Evolutionary conservation across 2,329 filamentous ascomycete genomes (phyloP), one percentile per base, ranked within the genome.

Genomic region (Calonectria ilicicola): DNA sequence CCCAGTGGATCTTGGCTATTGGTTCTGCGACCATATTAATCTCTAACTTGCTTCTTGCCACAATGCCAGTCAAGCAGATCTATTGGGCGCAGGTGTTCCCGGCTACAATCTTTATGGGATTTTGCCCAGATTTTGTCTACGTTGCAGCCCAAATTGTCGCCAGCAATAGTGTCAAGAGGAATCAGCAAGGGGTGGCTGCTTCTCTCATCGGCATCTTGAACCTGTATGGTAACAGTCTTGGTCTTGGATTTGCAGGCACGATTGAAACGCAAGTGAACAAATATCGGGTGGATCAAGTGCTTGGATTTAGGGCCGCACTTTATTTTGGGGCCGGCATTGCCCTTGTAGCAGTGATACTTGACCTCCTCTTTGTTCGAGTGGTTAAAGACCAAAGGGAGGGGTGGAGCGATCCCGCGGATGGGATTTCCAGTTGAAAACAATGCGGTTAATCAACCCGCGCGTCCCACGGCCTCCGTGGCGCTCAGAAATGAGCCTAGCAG

Each of bases 71-170:
- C 7, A 80, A 86, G 7, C 85, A 87, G 73, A 81, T 76, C 0
- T 89, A 80, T 66, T 80, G 79, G 78, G 65, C 70, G 84, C 81
- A 83, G 66, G 75, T 79, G 0, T 89, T 89, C 67, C 85, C 83
- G 0, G 81, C 83, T 15, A 70, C 74, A 9, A n/a, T 82, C 2
- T 32, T 84, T 7, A 73, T 76, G 7, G 74, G 79, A 8, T 85
- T 72, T 46, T 86, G 84, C 46, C 86, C 86, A 0, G 88, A 89
- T 72, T 84, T 89, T 17, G 82, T 88, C 19, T 88, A 85, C 72
- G 85, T 86, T 0, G 86, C 86, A 2, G 86, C 86, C 0, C 86
- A 89, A 74, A 86, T 90, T 38, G 87, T 89, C 68, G 86, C 87
- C 0, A 89, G 87, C 70, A 88, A 89, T 72, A 84, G 83, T 5